Evolutionary conservation across 129 eudicot genomes (phyloP).

Genomic region (Flaveria robusta): DNA sequence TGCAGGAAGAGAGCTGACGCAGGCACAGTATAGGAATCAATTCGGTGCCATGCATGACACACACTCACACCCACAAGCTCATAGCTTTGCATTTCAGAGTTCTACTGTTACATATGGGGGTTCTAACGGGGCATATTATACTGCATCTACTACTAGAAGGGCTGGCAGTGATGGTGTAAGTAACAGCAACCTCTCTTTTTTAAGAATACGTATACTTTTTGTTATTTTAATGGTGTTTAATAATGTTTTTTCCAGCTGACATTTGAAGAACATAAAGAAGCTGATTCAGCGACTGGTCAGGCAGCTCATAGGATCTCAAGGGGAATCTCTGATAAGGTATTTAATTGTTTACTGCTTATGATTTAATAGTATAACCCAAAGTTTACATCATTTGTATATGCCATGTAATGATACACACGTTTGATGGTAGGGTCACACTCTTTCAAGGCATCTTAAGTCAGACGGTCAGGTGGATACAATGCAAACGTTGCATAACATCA

Average conservation of each 20-base stretch:
- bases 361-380: background rate
- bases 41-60: constrained; percentile 29
- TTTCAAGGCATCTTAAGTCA: constrained; percentile 67
- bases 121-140: constrained; percentile 67
- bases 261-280: constrained; percentile 77
- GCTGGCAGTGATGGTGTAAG: constrained; percentile 82
- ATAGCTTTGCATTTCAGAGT: constrained; percentile 66
- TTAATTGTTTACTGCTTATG: background rate
- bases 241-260: constrained; percentile 47
- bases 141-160: constrained; percentile 61
- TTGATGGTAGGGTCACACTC: constrained; percentile 66
- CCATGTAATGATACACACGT: background rate
- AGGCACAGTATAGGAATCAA: constrained; percentile 40
- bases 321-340: constrained; percentile 74
- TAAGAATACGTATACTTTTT: background rate
- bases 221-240: background rate
- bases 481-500: constrained; percentile 82
- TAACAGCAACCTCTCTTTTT: background rate
- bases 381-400: background rate
- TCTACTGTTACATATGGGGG: constrained; percentile 81
- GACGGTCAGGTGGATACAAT: constrained; percentile 77
- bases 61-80: constrained; percentile 47
- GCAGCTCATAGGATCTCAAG: constrained; percentile 74
- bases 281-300: constrained; percentile 68
- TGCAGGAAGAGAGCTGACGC: constrained; percentile 58